Evolutionary conservation across 768 basidiomycete species (phyloP), one percentile per base, ranked within the genome.

Genomic region (Leccinum boreale): DNA sequence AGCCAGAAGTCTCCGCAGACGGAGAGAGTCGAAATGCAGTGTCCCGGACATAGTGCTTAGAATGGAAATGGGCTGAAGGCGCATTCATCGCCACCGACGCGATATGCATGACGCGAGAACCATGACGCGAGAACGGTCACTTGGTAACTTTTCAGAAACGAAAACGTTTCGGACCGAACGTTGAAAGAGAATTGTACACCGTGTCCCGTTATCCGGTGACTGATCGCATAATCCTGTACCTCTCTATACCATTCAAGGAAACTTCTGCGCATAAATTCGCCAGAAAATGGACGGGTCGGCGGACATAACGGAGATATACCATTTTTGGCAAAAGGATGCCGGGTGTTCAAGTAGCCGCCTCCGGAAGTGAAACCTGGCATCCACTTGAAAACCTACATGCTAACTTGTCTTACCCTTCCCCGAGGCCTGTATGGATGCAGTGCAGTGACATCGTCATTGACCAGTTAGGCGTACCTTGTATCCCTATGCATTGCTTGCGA

Each of bases 21-120:
- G 59, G 50, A 46, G 62, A 60, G 61, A 52, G 62, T 64, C 54
- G 62, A 61, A 63, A 67, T 46, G 70, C 71, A 55, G 72, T 69
- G 67, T 39, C 35, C 50, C 53, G 57, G 56, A 62, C 74, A 71
- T 59, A 74, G 56, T 47, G 74, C 65, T 78, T 45, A 15, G 54
- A 65, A 68, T 61, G 58, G 63, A 58, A 64, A 59, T 28, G 3
- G 33, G 39, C 15, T 24, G 28, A 46, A 57, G 61, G 70, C 63
- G 73, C 57, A 50, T 53, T 67, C 69, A 74, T 59, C 66, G 71
- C 71, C 73, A 73, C 71, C 60, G 49, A 58, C 59, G 24, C 48
- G 57, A 60, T 56, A 50, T 56, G 5, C 23, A 71, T 72, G 69
- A 31, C 31, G 31, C 31, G n/a, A n/a, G n/a, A n/a, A n/a, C n/a